Conservation (phyloP, 352 stramenopile genomes). For the Globisporangium cederbergense region DNA sequence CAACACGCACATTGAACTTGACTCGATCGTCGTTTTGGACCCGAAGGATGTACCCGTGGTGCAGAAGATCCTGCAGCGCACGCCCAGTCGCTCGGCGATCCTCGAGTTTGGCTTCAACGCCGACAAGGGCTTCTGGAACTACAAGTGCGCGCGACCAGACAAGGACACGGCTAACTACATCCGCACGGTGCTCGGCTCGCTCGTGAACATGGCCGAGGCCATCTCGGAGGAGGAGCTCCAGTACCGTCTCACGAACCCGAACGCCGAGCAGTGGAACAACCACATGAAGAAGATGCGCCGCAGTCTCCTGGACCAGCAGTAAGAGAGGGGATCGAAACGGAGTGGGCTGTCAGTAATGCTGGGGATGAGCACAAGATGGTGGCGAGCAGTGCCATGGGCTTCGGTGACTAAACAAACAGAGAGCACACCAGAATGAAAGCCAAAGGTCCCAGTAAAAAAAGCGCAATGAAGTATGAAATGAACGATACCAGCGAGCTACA, state of each 20-base stretch:
- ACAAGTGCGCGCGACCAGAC: constrained; percentile 84
- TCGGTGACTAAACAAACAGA: constrained; percentile 12
- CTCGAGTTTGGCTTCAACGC: constrained; percentile 87
- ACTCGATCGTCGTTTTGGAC: constrained; percentile 78
- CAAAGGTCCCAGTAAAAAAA: too few relatives aligned
- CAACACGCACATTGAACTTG: constrained; percentile 79
- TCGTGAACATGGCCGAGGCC: constrained; percentile 89
- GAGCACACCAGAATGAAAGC: too few relatives aligned
- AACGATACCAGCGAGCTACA: too few relatives aligned
- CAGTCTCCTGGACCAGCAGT: constrained; percentile 53
- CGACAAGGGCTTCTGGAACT: constrained; percentile 88
- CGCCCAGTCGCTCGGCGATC: constrained; percentile 59
- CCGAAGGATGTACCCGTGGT: constrained; percentile 69
- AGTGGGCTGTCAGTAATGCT: not conserved
- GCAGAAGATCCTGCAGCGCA: constrained; percentile 60
- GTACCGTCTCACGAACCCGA: constrained; percentile 75
- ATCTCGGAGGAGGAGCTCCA: constrained; percentile 90
- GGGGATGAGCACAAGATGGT: not conserved
- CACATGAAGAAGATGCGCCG: constrained; percentile 82
- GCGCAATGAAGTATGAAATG: too few relatives aligned
- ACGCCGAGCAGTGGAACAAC: constrained; percentile 74
- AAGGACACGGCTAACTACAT: constrained; percentile 90
- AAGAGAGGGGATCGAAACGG: constrained; percentile 9
- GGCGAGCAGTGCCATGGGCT: too few relatives aligned
- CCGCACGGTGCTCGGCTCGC: constrained; percentile 83